phyloP scores from a whole-genome alignment of 176 grass and related monocot species.

The Aegilops longissima region DNA sequence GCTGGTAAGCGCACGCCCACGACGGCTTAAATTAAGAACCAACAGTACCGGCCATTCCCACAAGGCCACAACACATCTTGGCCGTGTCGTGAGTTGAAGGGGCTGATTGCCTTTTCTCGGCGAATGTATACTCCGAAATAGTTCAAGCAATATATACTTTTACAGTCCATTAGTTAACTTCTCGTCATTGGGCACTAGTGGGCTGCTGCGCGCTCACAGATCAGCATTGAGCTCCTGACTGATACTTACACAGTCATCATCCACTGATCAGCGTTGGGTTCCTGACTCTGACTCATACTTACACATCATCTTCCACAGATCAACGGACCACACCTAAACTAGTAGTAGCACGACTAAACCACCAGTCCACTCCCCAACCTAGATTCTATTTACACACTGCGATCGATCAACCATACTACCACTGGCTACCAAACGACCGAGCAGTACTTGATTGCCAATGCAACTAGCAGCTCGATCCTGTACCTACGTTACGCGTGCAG shows the following conservation, averaged over 20 bases:
- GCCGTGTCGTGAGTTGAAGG: not conserved
- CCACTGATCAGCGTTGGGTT: too few species aligned
- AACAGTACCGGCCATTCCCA: too few species aligned
- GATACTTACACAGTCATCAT: not conserved
- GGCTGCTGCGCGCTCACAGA: too few species aligned
- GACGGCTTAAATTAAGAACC: too few species aligned
- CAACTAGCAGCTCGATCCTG: not conserved
- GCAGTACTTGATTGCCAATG: not conserved
- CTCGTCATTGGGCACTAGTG: not conserved
- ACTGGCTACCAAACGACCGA: not conserved
- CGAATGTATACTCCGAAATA: not conserved
- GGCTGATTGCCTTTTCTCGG: not conserved
- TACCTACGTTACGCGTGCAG: not conserved
- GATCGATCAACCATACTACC: not conserved
- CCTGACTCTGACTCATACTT: too few species aligned
- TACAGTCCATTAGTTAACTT: not conserved
- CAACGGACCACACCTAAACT: not conserved
- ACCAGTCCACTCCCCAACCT: not conserved
- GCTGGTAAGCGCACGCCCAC: too few species aligned
- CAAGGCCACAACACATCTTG: not conserved
- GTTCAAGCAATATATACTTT: not conserved
- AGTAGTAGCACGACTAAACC: not conserved
- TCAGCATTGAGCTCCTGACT: not conserved
- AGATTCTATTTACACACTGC: not conserved
- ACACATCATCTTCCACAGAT: not conserved